Evolutionary conservation across 192 early-diverging fungal genomes (phyloP).

Genomic region (Coemansia sp.): DNA sequence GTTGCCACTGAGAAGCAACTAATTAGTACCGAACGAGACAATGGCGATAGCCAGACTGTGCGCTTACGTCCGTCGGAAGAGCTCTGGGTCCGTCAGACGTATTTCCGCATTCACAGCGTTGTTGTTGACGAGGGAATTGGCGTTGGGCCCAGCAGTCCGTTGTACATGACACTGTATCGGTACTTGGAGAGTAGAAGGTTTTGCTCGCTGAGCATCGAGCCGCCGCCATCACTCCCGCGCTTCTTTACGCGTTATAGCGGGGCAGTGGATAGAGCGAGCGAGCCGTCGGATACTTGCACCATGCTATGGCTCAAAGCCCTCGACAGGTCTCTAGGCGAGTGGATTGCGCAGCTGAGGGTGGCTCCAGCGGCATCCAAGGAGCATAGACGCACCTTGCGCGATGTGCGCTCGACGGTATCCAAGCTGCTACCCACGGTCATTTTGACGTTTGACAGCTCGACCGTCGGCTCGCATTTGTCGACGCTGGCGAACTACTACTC

Average conservation of each 20-base stretch:
- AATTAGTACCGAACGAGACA: not conserved
- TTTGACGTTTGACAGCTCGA: slow-evolving; percentile 35
- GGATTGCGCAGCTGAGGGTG: slow-evolving; percentile 19
- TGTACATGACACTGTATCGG: slow-evolving; percentile 44
- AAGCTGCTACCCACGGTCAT: slow-evolving; percentile 57
- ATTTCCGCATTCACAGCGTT: slow-evolving; percentile 31
- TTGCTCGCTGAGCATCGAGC: slow-evolving; percentile 50
- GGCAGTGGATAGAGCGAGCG: slow-evolving; percentile 11
- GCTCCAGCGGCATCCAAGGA: slow-evolving; percentile 17
- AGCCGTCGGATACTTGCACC: slow-evolving; percentile 38
- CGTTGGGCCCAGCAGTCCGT: slow-evolving; percentile 14
- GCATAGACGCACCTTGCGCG: slow-evolving; percentile 24
- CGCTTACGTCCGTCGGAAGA: slow-evolving; percentile 27
- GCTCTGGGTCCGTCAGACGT: slow-evolving; percentile 35
- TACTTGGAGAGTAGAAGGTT: slow-evolving; percentile 38
- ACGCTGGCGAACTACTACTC: slow-evolving; percentile 57
- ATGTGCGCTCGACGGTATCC: slow-evolving; percentile 44
- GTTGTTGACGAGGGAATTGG: slow-evolving; percentile 23
- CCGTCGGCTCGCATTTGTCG: slow-evolving; percentile 27
- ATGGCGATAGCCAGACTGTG: not conserved
- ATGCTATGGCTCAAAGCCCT: slow-evolving; percentile 47
- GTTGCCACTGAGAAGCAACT: slow-evolving; percentile 27
- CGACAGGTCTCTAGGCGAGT: slow-evolving; percentile 27
- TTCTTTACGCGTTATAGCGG: slow-evolving; percentile 55
- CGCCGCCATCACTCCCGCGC: slow-evolving; percentile 49